Percentiles rank a stretch among this genome's conserved stretches.
Conservation (phyloP, 2,329 filamentous ascomycete genomes). For the Exophiala sideris region DNA sequence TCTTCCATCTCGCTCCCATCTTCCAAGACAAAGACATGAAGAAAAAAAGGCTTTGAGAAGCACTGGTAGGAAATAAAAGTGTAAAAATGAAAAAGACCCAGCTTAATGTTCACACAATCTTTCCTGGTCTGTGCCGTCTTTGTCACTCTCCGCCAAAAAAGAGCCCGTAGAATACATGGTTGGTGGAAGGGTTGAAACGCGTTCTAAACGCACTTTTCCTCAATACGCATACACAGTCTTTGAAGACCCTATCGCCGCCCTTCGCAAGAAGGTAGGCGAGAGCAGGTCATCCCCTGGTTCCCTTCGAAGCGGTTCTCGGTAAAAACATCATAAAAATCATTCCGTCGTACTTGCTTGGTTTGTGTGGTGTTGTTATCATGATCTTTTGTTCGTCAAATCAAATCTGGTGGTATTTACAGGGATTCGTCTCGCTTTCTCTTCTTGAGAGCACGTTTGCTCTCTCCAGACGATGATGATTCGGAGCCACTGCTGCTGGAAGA, state of each 20-base stretch:
- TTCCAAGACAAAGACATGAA: not conserved
- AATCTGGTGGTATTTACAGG: conserved; percentile 22
- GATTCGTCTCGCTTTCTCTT: conserved; percentile 70
- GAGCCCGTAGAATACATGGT: conserved; percentile 1
- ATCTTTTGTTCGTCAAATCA: conserved; percentile 27
- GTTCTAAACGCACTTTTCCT: conserved; percentile 1
- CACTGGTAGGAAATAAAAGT: not conserved
- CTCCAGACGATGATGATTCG: conserved; percentile 31
- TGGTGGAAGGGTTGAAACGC: not conserved
- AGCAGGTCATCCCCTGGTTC: conserved; percentile 3
- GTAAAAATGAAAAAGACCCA: not conserved
- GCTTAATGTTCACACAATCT: not conserved
- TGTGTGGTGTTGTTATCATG: conserved; percentile 15
- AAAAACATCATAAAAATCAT: conserved; percentile 25
- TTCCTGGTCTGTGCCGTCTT: not conserved
- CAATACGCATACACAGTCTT: not conserved
- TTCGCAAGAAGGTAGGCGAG: conserved; percentile 3
- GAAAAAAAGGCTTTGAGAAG: not conserved
- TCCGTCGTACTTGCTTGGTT: conserved; percentile 20
- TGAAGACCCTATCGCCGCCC: not conserved
- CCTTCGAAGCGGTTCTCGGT: not conserved
- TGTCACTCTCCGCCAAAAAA: not conserved
- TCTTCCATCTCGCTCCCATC: not conserved
- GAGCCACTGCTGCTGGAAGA: conserved; percentile 43
- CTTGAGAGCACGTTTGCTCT: conserved; percentile 59